These are phyloP conservation scores for Protoeuglena noctilucae DNA, from an alignment of 139 green algal genomes.

Conservation along the genomic window DNA sequence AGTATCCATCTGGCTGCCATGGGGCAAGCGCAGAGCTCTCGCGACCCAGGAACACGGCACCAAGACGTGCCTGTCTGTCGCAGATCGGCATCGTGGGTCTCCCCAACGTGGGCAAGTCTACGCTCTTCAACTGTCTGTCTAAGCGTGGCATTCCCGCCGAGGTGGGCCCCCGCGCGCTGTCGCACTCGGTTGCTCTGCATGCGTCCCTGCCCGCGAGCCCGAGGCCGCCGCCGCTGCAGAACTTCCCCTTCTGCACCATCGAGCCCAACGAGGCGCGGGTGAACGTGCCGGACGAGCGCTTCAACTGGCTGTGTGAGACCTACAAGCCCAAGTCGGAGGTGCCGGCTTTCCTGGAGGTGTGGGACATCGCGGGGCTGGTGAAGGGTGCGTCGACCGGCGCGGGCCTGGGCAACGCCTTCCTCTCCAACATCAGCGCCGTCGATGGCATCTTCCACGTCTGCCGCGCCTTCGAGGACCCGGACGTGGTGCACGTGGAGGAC, in stretches of 20 bases:
- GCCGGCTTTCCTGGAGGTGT: slow-evolving; percentile 81
- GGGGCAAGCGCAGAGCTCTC: slow-evolving; percentile 18
- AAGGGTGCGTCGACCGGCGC: slow-evolving; percentile 65
- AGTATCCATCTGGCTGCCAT: background rate
- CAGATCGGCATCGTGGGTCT: slow-evolving; percentile 87
- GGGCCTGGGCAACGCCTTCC: slow-evolving; percentile 94
- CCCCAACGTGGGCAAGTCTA: slow-evolving; percentile 91
- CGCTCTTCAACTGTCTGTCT: slow-evolving; percentile 83
- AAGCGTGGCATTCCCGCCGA: slow-evolving; percentile 73
- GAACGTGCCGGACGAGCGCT: slow-evolving; percentile 90
- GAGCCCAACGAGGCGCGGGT: slow-evolving; percentile 79
- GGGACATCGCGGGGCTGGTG: slow-evolving; percentile 95
- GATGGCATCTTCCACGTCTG: slow-evolving; percentile 98
- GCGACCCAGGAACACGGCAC: slow-evolving; percentile 1
- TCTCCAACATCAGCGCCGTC: slow-evolving; percentile 84
- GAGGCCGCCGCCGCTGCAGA: slow-evolving; percentile 4
- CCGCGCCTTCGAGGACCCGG: slow-evolving; percentile 77
- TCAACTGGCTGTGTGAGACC: slow-evolving; percentile 65
- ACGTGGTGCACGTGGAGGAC: slow-evolving; percentile 82
- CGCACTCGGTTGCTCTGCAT: too few species aligned
- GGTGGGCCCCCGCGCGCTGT: background rate
- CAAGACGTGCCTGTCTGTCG: background rate
- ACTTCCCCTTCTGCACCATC: slow-evolving; percentile 88
- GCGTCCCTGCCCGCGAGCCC: background rate
- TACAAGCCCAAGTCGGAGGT: slow-evolving; percentile 49